Conservation (phyloP, 768 basidiomycete species). For the Tylopilus sp. region DNA sequence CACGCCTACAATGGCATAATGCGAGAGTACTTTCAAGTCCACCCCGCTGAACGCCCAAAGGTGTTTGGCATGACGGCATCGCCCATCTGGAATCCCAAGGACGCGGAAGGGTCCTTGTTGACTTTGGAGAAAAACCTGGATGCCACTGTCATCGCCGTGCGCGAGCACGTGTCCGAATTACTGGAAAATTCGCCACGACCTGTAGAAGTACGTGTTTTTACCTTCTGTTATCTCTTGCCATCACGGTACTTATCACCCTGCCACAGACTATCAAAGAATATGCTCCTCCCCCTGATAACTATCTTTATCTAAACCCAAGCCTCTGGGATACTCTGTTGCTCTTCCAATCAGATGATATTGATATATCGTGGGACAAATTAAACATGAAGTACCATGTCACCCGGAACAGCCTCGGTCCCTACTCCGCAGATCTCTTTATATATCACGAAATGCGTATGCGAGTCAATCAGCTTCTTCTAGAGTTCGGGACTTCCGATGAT, state of each 20-base stretch:
- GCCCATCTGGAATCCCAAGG: conserved; percentile 77
- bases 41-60: conserved; percentile 54
- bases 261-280: conserved; percentile 58
- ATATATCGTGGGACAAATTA: conserved; percentile 59
- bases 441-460: conserved; percentile 57
- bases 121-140: conserved; percentile 69
- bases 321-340: conserved; percentile 52
- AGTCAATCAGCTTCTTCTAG: conserved; percentile 39
- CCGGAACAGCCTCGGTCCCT: conserved; percentile 63
- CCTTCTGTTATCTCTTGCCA: not conserved
- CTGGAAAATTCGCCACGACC: conserved; percentile 59
- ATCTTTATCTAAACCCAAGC: conserved; percentile 54
- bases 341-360: conserved; percentile 34
- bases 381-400: conserved; percentile 61
- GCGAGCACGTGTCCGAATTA: conserved; percentile 65
- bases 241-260: not conserved
- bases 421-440: conserved; percentile 70
- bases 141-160: conserved; percentile 72
- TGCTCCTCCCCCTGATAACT: conserved; percentile 46
- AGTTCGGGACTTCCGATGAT: conserved; percentile 20
- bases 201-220: conserved; percentile 51
- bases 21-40: conserved; percentile 51
- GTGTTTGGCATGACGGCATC: conserved; percentile 95
- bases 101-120: conserved; percentile 59
- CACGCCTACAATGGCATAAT: conserved; percentile 59